phyloP scores from a whole-genome alignment of 768 basidiomycete genomes.

The Suillus brevipes region DNA sequence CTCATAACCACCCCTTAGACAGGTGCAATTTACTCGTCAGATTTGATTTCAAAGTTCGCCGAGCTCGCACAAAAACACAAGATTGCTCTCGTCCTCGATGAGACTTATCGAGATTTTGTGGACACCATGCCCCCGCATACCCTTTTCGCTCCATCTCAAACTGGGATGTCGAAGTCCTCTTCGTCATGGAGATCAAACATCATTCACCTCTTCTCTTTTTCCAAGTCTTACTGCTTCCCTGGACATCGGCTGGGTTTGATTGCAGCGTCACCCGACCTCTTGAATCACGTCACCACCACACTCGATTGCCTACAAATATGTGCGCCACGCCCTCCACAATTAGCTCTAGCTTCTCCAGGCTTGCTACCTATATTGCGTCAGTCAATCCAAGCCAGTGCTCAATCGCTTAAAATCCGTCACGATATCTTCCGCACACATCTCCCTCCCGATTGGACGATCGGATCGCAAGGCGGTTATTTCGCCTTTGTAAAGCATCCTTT shows the following conservation, averaged over 20 bases:
- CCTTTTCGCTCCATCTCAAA: slow-evolving; percentile 43
- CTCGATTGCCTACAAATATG: slow-evolving; percentile 84
- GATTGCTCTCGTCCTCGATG: slow-evolving; percentile 78
- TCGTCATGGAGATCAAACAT: slow-evolving; percentile 60
- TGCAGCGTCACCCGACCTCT: slow-evolving; percentile 56
- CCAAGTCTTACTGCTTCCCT: slow-evolving; percentile 79
- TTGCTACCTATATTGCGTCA: slow-evolving; percentile 53
- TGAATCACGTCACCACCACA: slow-evolving; percentile 51
- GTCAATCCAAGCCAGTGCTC: slow-evolving; percentile 53
- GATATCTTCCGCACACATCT: slow-evolving; percentile 52
- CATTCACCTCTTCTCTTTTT: slow-evolving; percentile 77
- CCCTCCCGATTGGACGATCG: slow-evolving; percentile 58
- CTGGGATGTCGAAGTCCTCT: not conserved
- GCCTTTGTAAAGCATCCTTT: slow-evolving; percentile 77
- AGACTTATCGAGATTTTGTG: slow-evolving; percentile 85
- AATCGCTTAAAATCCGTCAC: slow-evolving; percentile 52
- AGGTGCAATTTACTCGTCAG: slow-evolving; percentile 64
- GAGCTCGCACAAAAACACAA: slow-evolving; percentile 52
- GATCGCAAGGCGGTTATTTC: slow-evolving; percentile 71
- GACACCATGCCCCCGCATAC: slow-evolving; percentile 52
- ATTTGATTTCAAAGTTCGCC: slow-evolving; percentile 58
- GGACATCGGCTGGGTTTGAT: slow-evolving; percentile 80
- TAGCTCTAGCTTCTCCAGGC: slow-evolving; percentile 53
- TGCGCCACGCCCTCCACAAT: slow-evolving; percentile 69
- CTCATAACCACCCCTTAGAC: slow-evolving; percentile 41